Evolutionary conservation across 169 alveolate species (phyloP), one percentile per base, ranked within the genome.

Genomic region (Babesia gibsoni): DNA sequence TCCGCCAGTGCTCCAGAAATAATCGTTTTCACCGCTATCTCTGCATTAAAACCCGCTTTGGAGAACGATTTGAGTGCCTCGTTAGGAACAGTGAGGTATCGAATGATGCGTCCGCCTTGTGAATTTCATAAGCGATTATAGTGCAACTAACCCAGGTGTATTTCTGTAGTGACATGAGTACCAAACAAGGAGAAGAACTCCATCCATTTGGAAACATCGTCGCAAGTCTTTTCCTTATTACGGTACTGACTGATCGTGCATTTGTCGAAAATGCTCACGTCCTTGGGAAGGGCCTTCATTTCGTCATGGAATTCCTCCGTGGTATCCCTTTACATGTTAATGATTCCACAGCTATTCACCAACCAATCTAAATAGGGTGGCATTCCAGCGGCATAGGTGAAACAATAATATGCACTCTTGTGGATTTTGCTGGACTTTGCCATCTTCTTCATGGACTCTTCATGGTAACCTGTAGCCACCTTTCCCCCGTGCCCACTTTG

Each of bases 371-470:
- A 61, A 32, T 72, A 63, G n/a, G 86, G 86, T 12, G 86, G 86
- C 67, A 77, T 77, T 25, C 86, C 86, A 3, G 86, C 86, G n/a
- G 86, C 86, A 27, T 77, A 77, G 8, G 86, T 77, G 48, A 77
- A 77, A 25, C 86, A 77, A 75, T 77, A 77, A 33, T 77, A 77
- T 29, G 82, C 16, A 53, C 29, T 77, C 20, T 61, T 77, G 58
- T 77, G 58, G n/a, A 67, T 41, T 37, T 77, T 77, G 43, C 65
- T 77, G 8, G 56, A 63, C n/a, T 4, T 56, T 4, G 52, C 16
- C 20, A 50, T 52, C 29, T 33, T 59, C 9, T 6, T 36, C 22
- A 27, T 22, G 30, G 64, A 63, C 16, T 22, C 16, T 9, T 56
- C 50, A 8, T 68, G 25, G 37, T 77, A 77, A n/a, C 65, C 73